phyloP scores from a whole-genome alignment of 2,329 filamentous ascomycete species.

The Chaetomium sp. region DNA sequence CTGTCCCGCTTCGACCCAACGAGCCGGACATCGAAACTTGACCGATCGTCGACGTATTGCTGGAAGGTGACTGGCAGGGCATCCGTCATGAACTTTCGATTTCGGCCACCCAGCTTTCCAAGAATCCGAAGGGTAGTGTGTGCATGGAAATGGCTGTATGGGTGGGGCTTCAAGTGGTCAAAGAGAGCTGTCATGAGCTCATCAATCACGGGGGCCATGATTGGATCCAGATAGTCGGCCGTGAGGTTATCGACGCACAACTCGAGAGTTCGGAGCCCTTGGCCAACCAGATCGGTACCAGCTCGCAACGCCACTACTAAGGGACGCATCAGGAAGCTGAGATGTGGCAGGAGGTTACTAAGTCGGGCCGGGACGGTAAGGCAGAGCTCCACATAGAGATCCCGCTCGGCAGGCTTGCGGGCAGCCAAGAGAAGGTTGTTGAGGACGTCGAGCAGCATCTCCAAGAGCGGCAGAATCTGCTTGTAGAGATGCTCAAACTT shows the following conservation, averaged over 20 bases:
- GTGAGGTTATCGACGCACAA: slow-evolving; percentile 98
- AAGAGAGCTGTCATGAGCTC: slow-evolving; percentile 98
- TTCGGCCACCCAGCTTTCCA: slow-evolving; percentile 92
- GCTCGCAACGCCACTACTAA: slow-evolving; percentile 93
- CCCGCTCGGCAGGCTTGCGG: slow-evolving; percentile 84
- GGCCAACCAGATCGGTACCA: slow-evolving; percentile 89
- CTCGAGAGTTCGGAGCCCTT: slow-evolving; percentile 89
- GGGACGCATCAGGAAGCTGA: slow-evolving; percentile 96
- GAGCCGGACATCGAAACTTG: slow-evolving; percentile 85
- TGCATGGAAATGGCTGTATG: slow-evolving; percentile 95
- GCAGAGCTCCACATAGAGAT: slow-evolving; percentile 95
- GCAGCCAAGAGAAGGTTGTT: slow-evolving; percentile 93
- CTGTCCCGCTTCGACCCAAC: slow-evolving; percentile 88
- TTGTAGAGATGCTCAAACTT: slow-evolving; percentile 98
- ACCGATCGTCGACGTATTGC: slow-evolving; percentile 80
- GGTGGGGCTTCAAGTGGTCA: slow-evolving; percentile 89
- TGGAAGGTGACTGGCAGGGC: slow-evolving; percentile 83
- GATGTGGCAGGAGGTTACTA: slow-evolving; percentile 90
- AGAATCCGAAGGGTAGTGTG: slow-evolving; percentile 98
- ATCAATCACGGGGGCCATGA: slow-evolving; percentile 98
- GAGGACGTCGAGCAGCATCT: slow-evolving; percentile 96
- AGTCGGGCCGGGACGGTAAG: slow-evolving; percentile 92
- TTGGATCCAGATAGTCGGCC: slow-evolving; percentile 95
- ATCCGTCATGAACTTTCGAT: slow-evolving; percentile 91
- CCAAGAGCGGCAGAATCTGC: slow-evolving; percentile 90